Percentiles rank a stretch among this genome's conserved stretches.
phyloP scores from a whole-genome alignment of 768 basidiomycete genomes.

The Amanita rubescens region DNA sequence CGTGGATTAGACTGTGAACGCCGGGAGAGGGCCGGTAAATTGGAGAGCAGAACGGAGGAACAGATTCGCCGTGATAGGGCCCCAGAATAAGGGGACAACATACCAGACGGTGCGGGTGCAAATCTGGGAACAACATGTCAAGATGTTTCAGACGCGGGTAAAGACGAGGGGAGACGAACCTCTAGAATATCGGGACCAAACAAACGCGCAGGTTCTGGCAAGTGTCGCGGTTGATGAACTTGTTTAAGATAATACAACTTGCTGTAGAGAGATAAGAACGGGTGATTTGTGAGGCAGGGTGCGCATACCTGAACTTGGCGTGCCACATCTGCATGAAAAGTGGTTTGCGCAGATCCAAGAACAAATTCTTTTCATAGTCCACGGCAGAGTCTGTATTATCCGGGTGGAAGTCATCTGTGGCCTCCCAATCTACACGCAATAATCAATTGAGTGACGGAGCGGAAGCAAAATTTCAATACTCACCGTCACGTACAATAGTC shows the following conservation, averaged over 20 bases:
- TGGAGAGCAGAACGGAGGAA: constrained; percentile 77
- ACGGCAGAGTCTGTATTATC: constrained; percentile 76
- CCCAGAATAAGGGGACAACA: constrained; percentile 87
- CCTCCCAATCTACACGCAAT: constrained; percentile 69
- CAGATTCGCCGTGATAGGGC: constrained; percentile 77
- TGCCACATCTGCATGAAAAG: constrained; percentile 83
- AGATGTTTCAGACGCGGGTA: not conserved
- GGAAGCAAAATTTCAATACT: constrained; percentile 17
- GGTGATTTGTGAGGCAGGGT: not conserved
- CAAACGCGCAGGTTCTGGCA: constrained; percentile 75
- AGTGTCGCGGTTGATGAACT: constrained; percentile 92
- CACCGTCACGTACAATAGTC: constrained; percentile 72
- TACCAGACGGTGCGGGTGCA: constrained; percentile 90
- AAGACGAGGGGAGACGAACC: constrained; percentile 31
- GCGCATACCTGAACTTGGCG: constrained; percentile 69
- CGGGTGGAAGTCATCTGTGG: constrained; percentile 84
- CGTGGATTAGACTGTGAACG: constrained; percentile 50
- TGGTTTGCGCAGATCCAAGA: constrained; percentile 85
- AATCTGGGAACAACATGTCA: constrained; percentile 32
- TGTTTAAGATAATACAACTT: constrained; percentile 96
- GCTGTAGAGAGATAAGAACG: constrained; percentile 26
- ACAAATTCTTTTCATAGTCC: constrained; percentile 86
- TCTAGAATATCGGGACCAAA: constrained; percentile 82
- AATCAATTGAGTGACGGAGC: not conserved
- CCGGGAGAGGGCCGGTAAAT: constrained; percentile 65